Evolutionary conservation across 1,139 yeast species (phyloP).

Genomic region (Geotrichum klebahnii): DNA sequence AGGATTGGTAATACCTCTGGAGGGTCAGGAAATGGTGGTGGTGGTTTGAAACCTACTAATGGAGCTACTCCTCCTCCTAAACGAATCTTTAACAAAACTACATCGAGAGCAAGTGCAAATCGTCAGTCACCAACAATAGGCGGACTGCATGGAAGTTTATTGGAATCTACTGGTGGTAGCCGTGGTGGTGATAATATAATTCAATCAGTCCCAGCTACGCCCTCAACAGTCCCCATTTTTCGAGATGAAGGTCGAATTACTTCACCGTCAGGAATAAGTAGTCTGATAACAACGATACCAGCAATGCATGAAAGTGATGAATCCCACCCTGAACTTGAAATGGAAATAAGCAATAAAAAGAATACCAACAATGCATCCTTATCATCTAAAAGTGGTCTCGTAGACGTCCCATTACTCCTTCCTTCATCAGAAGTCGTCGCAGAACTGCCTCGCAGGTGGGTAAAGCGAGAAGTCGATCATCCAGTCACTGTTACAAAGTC

Average conservation of each 20-base stretch:
- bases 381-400: background rate
- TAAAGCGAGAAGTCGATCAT: slow-evolving; percentile 22
- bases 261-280: background rate
- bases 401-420: background rate
- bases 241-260: slow-evolving; percentile 1
- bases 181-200: background rate
- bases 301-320: background rate
- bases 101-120: background rate
- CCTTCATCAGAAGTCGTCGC: slow-evolving; percentile 24
- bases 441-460: slow-evolving; percentile 31
- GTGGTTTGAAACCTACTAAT: slow-evolving; percentile 7
- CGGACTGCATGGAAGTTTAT: background rate
- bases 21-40: background rate
- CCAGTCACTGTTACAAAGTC: slow-evolving; percentile 19
- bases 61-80: slow-evolving; percentile 1
- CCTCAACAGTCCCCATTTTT: slow-evolving; percentile 13
- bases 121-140: background rate
- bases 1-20: background rate
- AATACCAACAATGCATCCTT: background rate
- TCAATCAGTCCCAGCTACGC: background rate
- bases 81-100: slow-evolving; percentile 7
- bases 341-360: background rate
- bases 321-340: background rate
- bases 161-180: background rate
- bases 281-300: background rate